A percentile compares a stretch with the other conserved stretches of the same genome.
Conservation (phyloP, 1,284 basidiomycete genomes). For the Meira miltonrushii region DNA sequence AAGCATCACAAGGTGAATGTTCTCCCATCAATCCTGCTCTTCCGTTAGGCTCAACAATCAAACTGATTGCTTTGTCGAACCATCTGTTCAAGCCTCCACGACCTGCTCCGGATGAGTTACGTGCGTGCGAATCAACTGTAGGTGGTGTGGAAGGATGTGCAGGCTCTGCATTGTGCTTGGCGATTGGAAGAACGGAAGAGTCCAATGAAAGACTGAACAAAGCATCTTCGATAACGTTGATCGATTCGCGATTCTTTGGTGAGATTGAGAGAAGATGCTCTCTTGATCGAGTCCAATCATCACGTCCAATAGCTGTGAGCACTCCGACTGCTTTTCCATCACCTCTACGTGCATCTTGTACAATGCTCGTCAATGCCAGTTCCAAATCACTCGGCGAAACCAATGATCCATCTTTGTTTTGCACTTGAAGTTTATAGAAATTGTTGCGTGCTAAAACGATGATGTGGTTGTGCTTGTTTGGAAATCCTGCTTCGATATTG, state of each 20-base stretch:
- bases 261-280: slow-evolving; percentile 67
- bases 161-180: slow-evolving; percentile 39
- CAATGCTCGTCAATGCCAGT: slow-evolving; percentile 62
- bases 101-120: slow-evolving; percentile 67
- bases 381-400: slow-evolving; percentile 65
- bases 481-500: slow-evolving; percentile 46
- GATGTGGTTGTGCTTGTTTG: slow-evolving; percentile 62
- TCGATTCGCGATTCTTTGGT: slow-evolving; percentile 61
- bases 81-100: slow-evolving; percentile 74
- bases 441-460: slow-evolving; percentile 73
- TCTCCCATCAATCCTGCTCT: slow-evolving; percentile 85
- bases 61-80: slow-evolving; percentile 81
- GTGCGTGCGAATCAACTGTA: slow-evolving; percentile 72
- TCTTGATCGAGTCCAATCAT: slow-evolving; percentile 79
- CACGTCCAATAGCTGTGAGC: slow-evolving; percentile 73
- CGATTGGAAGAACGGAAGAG: slow-evolving; percentile 53
- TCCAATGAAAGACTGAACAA: slow-evolving; percentile 67
- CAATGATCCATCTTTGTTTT: slow-evolving; percentile 36
- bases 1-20: slow-evolving; percentile 84
- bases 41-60: slow-evolving; percentile 79
- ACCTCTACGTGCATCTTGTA: slow-evolving; percentile 64
- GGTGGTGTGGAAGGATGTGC: slow-evolving; percentile 60
- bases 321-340: slow-evolving; percentile 62
- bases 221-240: slow-evolving; percentile 67
- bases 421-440: slow-evolving; percentile 71